Percentiles rank a stretch among this genome's conserved stretches.
These are phyloP conservation scores for Wakefieldia striispora DNA, from an alignment of 768 basidiomycete genomes.

Conservation along the genomic window DNA sequence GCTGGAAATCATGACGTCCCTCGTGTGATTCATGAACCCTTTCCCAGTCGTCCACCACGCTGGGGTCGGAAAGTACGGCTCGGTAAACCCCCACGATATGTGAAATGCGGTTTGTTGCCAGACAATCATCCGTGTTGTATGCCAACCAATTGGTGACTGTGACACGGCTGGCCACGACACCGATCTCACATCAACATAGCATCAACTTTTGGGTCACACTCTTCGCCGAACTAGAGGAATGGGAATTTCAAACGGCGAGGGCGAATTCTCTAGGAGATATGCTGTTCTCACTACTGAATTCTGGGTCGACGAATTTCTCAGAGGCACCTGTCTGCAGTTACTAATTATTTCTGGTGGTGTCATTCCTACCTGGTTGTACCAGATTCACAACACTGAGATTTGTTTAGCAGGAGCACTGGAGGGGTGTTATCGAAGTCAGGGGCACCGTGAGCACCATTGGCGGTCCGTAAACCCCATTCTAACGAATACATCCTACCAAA, in stretches of 20 bases:
- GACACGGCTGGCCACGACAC: background rate
- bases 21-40: background rate
- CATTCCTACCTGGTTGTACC: too few species aligned
- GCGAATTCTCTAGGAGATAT: slow-evolving; percentile 4
- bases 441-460: background rate
- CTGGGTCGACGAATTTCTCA: background rate
- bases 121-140: background rate
- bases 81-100: slow-evolving; percentile 3
- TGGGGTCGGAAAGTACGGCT: slow-evolving; percentile 1
- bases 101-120: slow-evolving; percentile 1
- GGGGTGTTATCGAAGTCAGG: background rate
- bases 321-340: background rate
- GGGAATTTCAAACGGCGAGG: background rate
- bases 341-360: background rate
- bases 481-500: background rate
- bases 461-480: too few species aligned
- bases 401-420: background rate
- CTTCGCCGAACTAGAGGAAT: background rate
- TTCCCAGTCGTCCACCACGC: background rate
- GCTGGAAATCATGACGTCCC: background rate
- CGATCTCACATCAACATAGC: slow-evolving; percentile 2
- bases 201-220: background rate
- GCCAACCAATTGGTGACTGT: background rate
- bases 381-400: too few species aligned
- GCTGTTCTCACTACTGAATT: background rate